A percentile compares a stretch with the other conserved stretches of the same genome.
Conservation (phyloP, 352 stramenopile genomes). For the Aphanomyces astaci region DNA sequence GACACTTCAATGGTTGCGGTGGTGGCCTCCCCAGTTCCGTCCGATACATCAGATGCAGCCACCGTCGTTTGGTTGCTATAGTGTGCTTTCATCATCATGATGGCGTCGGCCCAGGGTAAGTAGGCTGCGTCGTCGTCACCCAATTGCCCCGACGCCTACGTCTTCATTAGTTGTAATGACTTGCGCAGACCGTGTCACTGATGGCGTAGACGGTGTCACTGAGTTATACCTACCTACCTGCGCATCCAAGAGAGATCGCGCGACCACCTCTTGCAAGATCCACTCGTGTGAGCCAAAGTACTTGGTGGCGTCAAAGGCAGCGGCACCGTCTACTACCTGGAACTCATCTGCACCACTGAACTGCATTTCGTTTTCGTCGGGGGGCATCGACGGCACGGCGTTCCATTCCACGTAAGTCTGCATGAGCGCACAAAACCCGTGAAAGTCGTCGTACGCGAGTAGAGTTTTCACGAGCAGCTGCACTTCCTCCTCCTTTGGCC, state of each 20-base stretch:
- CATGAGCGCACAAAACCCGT: constrained; percentile 50
- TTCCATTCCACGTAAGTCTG: constrained; percentile 35
- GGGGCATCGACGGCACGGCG: background rate
- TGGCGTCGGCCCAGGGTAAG: constrained; percentile 52
- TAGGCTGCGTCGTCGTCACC: constrained; percentile 47
- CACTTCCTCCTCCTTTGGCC: constrained; percentile 36
- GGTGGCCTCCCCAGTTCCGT: background rate
- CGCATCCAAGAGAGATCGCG: constrained; percentile 54
- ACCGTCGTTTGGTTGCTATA: background rate
- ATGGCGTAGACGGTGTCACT: too few relatives aligned
- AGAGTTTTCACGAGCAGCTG: constrained; percentile 63
- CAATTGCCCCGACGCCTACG: constrained; percentile 38
- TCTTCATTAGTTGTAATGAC: too few relatives aligned
- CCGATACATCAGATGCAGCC: background rate
- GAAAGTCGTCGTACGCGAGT: constrained; percentile 61
- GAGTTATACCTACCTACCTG: too few relatives aligned
- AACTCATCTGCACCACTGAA: background rate
- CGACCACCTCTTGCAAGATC: constrained; percentile 59
- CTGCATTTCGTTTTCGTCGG: background rate
- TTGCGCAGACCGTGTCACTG: too few relatives aligned
- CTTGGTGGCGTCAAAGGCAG: background rate
- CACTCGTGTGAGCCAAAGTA: constrained; percentile 41
- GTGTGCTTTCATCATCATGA: constrained; percentile 40
- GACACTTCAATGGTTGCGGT: background rate
- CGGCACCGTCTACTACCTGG: background rate